Conservation (phyloP, 2,329 filamentous ascomycete species). For the Akanthomyces uredinophilus region DNA sequence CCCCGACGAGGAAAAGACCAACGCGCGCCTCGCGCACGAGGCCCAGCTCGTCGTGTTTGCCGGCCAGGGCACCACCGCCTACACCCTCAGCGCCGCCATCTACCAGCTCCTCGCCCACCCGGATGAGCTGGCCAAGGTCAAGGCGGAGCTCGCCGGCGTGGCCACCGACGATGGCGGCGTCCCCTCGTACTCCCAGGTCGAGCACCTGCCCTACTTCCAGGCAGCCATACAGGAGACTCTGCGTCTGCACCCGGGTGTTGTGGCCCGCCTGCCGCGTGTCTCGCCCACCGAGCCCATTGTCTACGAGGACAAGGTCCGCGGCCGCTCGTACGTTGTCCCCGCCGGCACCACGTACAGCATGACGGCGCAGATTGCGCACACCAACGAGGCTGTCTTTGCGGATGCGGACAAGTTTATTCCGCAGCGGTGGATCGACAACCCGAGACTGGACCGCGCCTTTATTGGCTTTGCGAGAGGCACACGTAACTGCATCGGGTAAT, state of each 20-base stretch:
- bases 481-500: conserved; percentile 2
- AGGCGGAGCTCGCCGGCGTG: conserved; percentile 5
- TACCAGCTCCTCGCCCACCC: conserved; percentile 5
- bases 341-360: conserved; percentile 34
- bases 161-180: background rate
- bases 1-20: conserved; percentile 9
- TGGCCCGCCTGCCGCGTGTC: conserved; percentile 23
- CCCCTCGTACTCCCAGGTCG: conserved; percentile 2
- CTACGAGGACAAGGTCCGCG: conserved; percentile 25
- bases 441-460: background rate
- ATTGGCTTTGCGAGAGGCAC: conserved; percentile 1
- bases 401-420: conserved; percentile 35
- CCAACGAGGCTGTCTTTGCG: conserved; percentile 35
- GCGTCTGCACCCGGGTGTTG: conserved; percentile 23
- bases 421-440: conserved; percentile 27
- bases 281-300: conserved; percentile 27
- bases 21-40: conserved; percentile 3
- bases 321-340: conserved; percentile 22
- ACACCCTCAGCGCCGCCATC: conserved; percentile 10
- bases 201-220: conserved; percentile 9
- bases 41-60: conserved; percentile 10
- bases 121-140: conserved; percentile 3
- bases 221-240: conserved; percentile 13
- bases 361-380: conserved; percentile 34
- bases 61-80: conserved; percentile 11